A percentile compares a stretch with the other conserved stretches of the same genome.
These are phyloP conservation scores for Sarocladiaceae sp. DNA, from an alignment of 2,329 filamentous ascomycete species.

Conservation along the genomic window DNA sequence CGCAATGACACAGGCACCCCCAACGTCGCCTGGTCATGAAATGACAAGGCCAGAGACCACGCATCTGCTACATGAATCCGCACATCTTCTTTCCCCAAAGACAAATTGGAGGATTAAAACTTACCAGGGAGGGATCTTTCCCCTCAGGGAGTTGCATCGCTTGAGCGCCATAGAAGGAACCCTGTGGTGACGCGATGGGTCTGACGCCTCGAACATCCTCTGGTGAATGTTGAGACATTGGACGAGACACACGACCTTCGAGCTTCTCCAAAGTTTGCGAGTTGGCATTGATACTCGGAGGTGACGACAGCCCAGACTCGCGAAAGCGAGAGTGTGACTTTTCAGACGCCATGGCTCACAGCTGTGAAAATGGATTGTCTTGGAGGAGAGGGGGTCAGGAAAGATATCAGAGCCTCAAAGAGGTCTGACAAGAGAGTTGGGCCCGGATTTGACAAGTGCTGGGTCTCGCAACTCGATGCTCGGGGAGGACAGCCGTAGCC, in stretches of 20 bases:
- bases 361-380: neutral
- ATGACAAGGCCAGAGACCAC: too few species aligned
- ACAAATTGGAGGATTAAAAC: too few species aligned
- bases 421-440: neutral
- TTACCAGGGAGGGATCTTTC: conserved; percentile 2
- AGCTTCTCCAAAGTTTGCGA: neutral
- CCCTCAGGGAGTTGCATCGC: neutral
- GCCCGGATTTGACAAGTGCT: neutral
- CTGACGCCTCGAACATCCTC: neutral
- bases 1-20: too few species aligned
- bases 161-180: conserved; percentile 3
- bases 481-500: neutral
- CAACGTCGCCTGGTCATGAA: too few species aligned
- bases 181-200: neutral
- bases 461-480: neutral
- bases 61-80: too few species aligned
- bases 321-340: conserved; percentile 2
- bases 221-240: neutral
- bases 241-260: neutral
- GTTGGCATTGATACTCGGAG: neutral
- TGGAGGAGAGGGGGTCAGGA: neutral
- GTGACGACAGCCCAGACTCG: neutral
- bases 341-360: neutral
- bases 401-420: neutral
- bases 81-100: too few species aligned